Conservation (phyloP, 2,329 filamentous ascomycete species). For the Arthroderma sp. region DNA sequence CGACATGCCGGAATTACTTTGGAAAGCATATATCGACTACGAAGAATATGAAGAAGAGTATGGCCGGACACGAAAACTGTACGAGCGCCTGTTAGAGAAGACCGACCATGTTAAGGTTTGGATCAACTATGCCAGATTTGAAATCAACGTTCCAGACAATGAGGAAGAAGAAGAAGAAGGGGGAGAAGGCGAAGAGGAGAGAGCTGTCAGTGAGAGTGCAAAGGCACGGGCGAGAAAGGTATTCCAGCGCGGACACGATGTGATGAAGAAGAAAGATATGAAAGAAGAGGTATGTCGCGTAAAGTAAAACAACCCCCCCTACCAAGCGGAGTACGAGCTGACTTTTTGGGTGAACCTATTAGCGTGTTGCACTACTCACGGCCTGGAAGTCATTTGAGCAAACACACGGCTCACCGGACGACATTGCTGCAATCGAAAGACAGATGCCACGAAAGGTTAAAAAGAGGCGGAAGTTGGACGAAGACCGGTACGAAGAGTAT, state of each 20-base stretch:
- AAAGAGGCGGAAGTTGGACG: constrained; percentile 80
- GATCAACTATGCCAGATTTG: constrained; percentile 97
- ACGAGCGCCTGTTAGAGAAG: constrained; percentile 82
- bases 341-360: constrained; percentile 4
- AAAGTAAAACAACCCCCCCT: not conserved
- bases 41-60: constrained; percentile 93
- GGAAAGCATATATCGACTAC: constrained; percentile 98
- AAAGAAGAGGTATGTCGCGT: constrained; percentile 58
- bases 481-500: constrained; percentile 92
- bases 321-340: not conserved
- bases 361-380: constrained; percentile 76
- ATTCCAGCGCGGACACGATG: constrained; percentile 73
- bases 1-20: constrained; percentile 94
- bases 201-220: constrained; percentile 62
- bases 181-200: constrained; percentile 34
- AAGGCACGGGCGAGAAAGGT: constrained; percentile 69
- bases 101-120: constrained; percentile 99
- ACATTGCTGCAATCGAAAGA: constrained; percentile 71
- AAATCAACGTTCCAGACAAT: constrained; percentile 79
- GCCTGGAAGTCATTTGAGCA: constrained; percentile 89
- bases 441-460: constrained; percentile 92
- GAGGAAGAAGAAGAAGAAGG: constrained; percentile 46
- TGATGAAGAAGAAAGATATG: constrained; percentile 78
- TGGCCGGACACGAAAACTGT: constrained; percentile 64
- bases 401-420: constrained; percentile 61